Evolutionary conservation across 1,284 basidiomycete genomes (phyloP).

Genomic region (Ganoderma sinense): DNA sequence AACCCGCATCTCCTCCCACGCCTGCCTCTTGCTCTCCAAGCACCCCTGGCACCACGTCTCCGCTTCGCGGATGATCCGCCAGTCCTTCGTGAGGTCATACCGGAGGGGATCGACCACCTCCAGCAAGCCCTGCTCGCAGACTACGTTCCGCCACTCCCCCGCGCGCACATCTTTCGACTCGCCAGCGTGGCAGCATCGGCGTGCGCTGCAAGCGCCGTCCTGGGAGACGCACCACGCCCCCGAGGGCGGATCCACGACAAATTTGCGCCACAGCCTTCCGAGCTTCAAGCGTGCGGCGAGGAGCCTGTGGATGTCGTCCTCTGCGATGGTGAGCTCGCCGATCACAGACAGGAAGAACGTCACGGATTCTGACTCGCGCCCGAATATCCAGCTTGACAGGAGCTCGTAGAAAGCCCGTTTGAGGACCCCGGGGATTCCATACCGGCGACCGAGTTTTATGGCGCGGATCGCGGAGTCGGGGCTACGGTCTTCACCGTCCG

Average conservation of each 20-base stretch:
- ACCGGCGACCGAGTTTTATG: neutral
- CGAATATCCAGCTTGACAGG: neutral
- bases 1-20: neutral
- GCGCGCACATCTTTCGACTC: too few species aligned
- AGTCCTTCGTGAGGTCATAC: neutral
- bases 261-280: too few species aligned
- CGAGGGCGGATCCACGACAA: too few species aligned
- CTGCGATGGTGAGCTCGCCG: neutral
- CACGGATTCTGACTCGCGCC: too few species aligned
- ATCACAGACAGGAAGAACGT: too few species aligned
- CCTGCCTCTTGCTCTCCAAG: neutral
- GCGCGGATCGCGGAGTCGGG: too few species aligned
- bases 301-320: neutral
- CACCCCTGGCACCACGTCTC: neutral
- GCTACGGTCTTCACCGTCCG: neutral
- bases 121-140: too few species aligned
- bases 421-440: neutral
- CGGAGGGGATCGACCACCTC: neutral
- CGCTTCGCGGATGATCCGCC: neutral
- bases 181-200: too few species aligned
- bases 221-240: too few species aligned
- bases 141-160: too few species aligned
- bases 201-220: too few species aligned
- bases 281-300: too few species aligned
- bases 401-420: neutral